Evolutionary conservation across 768 basidiomycete genomes (phyloP).

Genomic region (Nidula microcarpa): DNA sequence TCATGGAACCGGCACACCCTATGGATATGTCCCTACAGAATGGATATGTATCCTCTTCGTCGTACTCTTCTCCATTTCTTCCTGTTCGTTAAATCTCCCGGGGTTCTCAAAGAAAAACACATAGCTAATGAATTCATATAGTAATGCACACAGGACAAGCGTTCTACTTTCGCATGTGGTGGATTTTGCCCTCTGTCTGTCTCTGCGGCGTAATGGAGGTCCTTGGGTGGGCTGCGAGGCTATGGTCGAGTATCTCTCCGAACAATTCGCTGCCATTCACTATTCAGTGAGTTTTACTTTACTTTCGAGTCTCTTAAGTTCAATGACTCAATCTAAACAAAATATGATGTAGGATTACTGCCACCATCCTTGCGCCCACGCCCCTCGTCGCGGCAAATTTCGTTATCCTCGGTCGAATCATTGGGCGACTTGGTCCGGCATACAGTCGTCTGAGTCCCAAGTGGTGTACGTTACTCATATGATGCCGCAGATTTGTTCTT

Average conservation of each 20-base stretch:
- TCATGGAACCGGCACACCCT: constrained; percentile 9
- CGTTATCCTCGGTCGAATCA: constrained; percentile 48
- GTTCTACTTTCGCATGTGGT: constrained; percentile 13
- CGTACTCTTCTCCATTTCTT: constrained; percentile 33
- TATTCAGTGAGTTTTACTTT: constrained; percentile 12
- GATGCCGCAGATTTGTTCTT: not conserved
- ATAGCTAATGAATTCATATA: not conserved
- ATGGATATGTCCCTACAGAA: constrained; percentile 37
- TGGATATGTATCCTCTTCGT: constrained; percentile 34
- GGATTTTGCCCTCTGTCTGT: constrained; percentile 16
- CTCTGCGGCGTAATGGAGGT: constrained; percentile 17
- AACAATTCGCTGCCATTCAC: constrained; percentile 10
- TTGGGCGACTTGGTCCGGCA: constrained; percentile 34
- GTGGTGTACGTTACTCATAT: constrained; percentile 29
- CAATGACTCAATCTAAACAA: not conserved
- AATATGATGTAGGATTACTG: constrained; percentile 32
- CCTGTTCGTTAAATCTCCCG: constrained; percentile 17
- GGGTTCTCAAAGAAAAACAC: not conserved
- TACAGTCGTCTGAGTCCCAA: constrained; percentile 44
- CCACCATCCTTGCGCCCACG: constrained; percentile 54
- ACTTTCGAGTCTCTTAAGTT: not conserved
- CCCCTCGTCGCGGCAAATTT: constrained; percentile 60
- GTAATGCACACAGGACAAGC: constrained; percentile 15
- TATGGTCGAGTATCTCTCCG: constrained; percentile 14
- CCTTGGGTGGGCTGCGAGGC: constrained; percentile 15